A percentile compares a stretch with the other conserved stretches of the same genome.
Evolutionary conservation across 306 rosid genomes (phyloP).

Genomic region (Mimosa bimucronata): DNA sequence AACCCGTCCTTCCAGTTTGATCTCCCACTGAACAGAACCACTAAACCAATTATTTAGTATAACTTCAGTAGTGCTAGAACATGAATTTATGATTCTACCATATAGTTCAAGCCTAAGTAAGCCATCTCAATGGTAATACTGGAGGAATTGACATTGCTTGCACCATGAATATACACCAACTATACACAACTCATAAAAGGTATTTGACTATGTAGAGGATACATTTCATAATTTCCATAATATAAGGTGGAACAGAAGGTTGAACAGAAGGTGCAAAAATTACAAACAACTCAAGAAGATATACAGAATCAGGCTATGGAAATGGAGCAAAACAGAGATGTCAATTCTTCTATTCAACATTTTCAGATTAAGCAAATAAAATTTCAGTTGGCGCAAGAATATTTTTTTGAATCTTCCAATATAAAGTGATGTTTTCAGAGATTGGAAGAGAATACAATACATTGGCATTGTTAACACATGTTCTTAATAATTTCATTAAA

Average conservation of each 20-base stretch:
- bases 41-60: conserved; percentile 62
- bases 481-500: conserved; percentile 17
- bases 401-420: neutral
- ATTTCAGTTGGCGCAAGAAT: neutral
- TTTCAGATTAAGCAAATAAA: neutral
- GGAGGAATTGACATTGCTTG: conserved; percentile 12
- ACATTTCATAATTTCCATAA: conserved; percentile 5
- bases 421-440: neutral
- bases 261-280: conserved; percentile 1
- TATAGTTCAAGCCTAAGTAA: conserved; percentile 21
- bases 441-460: neutral
- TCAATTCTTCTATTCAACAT: neutral
- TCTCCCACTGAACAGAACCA: conserved; percentile 90
- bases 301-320: conserved; percentile 4
- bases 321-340: conserved; percentile 22
- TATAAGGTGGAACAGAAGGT: neutral
- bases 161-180: conserved; percentile 23
- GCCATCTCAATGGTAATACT: neutral
- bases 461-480: neutral
- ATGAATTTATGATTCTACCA: conserved; percentile 15
- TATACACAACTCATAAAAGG: neutral
- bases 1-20: conserved; percentile 79
- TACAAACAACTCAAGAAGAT: neutral
- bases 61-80: conserved; percentile 32
- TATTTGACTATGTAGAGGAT: neutral